Evolutionary conservation across 1,139 yeast genomes (phyloP).

Genomic region (Debaryomyces psychrophilus): DNA sequence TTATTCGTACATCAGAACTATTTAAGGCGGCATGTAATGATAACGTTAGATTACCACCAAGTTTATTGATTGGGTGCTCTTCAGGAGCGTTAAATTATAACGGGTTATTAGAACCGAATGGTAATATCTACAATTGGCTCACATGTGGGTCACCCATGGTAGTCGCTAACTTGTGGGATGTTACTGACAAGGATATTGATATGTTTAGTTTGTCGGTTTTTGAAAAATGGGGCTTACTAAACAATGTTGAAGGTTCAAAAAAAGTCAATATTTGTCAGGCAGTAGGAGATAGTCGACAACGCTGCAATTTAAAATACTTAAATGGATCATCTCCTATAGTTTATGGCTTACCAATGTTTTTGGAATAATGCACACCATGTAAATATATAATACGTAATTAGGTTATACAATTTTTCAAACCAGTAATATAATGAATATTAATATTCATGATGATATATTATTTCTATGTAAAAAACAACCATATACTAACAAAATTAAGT

Average conservation of each 20-base stretch:
- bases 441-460: not conserved
- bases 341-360: conserved; percentile 28
- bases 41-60: conserved; percentile 57
- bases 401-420: not conserved
- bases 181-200: conserved; percentile 94
- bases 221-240: conserved; percentile 61
- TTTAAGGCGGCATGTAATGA: conserved; percentile 24
- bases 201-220: conserved; percentile 65
- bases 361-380: not conserved
- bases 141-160: conserved; percentile 82
- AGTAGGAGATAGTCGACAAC: conserved; percentile 29
- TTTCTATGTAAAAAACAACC: not conserved
- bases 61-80: conserved; percentile 86
- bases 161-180: conserved; percentile 92
- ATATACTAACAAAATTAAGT: not conserved
- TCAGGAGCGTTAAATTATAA: conserved; percentile 69
- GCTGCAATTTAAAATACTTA: conserved; percentile 22
- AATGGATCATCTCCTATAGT: conserved; percentile 40
- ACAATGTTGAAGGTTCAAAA: conserved; percentile 16
- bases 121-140: conserved; percentile 76
- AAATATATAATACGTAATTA: not conserved
- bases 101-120: conserved; percentile 72
- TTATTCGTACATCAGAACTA: conserved; percentile 47
- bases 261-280: conserved; percentile 49
- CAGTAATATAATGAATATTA: not conserved